These are phyloP conservation scores for Pythium apleroticum DNA, from an alignment of 352 stramenopile species.

Conservation along the genomic window DNA sequence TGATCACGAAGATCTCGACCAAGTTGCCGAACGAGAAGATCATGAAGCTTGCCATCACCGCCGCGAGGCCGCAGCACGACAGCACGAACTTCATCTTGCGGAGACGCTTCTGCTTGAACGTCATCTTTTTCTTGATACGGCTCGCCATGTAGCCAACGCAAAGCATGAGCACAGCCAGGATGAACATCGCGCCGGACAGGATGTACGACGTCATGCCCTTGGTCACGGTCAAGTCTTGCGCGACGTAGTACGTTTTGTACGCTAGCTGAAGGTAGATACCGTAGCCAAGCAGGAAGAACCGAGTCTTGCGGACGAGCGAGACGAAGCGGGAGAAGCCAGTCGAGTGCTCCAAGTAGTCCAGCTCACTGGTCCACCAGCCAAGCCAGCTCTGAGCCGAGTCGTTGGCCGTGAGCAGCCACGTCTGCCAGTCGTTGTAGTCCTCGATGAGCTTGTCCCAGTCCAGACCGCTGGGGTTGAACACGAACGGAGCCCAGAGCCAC, in stretches of 20 bases:
- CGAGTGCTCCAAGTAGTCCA: conserved; percentile 80
- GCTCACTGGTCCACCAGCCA: conserved; percentile 80
- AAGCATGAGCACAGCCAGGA: conserved; percentile 30
- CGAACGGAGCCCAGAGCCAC: conserved; percentile 83
- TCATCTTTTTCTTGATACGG: conserved; percentile 40
- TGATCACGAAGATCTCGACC: conserved; percentile 32
- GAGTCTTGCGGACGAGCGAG: conserved; percentile 66
- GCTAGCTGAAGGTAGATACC: conserved; percentile 81
- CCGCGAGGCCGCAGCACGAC: conserved; percentile 24
- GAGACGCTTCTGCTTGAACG: conserved; percentile 37
- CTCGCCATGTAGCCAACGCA: conserved; percentile 33
- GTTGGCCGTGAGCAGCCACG: conserved; percentile 90
- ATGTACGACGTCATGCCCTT: conserved; percentile 25
- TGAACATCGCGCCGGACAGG: conserved; percentile 27
- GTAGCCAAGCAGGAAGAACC: conserved; percentile 69
- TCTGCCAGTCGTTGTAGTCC: conserved; percentile 93
- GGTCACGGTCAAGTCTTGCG: conserved; percentile 8
- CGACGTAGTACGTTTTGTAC: conserved; percentile 33
- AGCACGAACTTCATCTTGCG: conserved; percentile 43
- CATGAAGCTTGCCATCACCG: conserved; percentile 29
- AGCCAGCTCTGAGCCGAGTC: conserved; percentile 84
- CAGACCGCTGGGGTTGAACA: conserved; percentile 96
- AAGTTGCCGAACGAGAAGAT: conserved; percentile 32
- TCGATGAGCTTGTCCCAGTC: conserved; percentile 96
- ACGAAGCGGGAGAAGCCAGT: conserved; percentile 62